Evolutionary conservation across 2,329 filamentous ascomycete genomes (phyloP).

Genomic region (Cercospora zeae-maydis): DNA sequence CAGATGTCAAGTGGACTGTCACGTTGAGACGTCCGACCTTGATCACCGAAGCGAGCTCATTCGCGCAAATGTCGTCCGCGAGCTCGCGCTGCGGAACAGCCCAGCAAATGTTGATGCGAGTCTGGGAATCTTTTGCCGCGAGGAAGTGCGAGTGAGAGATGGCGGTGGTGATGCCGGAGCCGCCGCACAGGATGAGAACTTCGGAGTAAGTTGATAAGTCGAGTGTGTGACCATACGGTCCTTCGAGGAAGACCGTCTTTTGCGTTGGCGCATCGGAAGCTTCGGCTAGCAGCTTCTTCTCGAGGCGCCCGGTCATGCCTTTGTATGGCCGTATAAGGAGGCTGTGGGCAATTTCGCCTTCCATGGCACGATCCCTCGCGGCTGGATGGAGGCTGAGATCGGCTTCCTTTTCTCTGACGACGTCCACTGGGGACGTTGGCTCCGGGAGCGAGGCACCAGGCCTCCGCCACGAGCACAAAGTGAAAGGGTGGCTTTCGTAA

Average conservation of each 20-base stretch:
- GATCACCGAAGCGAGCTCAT: conserved; percentile 17
- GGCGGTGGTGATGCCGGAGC: conserved; percentile 49
- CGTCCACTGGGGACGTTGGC: neutral
- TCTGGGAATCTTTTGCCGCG: neutral
- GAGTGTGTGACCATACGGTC: conserved; percentile 47
- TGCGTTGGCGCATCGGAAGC: conserved; percentile 27
- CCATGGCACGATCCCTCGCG: neutral
- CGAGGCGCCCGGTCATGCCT: conserved; percentile 50
- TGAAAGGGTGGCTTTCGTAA: conserved; percentile 54
- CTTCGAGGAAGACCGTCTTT: conserved; percentile 46
- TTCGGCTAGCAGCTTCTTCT: conserved; percentile 34
- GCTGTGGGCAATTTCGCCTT: conserved; percentile 31
- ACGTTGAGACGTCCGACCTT: conserved; percentile 17
- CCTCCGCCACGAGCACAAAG: conserved; percentile 36
- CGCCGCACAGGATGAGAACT: conserved; percentile 47
- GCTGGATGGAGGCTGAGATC: conserved; percentile 12
- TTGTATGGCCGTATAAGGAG: conserved; percentile 52
- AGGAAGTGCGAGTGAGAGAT: conserved; percentile 26
- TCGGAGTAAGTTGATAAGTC: conserved; percentile 43
- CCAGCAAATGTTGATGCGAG: conserved; percentile 23
- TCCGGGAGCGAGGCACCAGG: neutral
- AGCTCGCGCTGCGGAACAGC: conserved; percentile 17
- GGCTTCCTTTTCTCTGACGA: conserved; percentile 8
- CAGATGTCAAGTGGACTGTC: conserved; percentile 22
- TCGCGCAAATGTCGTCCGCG: conserved; percentile 21